Base-by-base conservation (phyloP, 208 protist genomes). In the Endotrypanum monterogeii region DNA sequence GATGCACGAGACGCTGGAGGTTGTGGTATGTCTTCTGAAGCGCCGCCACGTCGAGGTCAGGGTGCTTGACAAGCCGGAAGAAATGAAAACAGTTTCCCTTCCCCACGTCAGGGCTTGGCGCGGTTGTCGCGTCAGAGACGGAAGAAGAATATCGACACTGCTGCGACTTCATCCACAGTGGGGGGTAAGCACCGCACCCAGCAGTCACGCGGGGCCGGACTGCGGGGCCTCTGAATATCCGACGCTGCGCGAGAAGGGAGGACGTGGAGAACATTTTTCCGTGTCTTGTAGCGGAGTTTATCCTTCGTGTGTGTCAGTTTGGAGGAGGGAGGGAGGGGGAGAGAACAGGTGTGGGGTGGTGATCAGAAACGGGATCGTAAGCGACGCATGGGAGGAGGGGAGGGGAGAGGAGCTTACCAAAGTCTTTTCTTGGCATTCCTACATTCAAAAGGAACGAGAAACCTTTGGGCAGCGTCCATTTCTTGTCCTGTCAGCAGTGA, bases 61-160 rank as follows among this genome's bases (percentile, higher is more conserved):
- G 89, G 5, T 82, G 80, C 55, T 72, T 66, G 35, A 75, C 67
- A 7, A 96, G 65, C 37, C n/a, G 63, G 60, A 94, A 93, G 67
- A 90, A 94, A 48, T 83, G 71, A 70, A 95, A 96, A 75, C 84
- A 94, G 74, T 90, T 96, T 6, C 92, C 92, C 18, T 80, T 78
- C 2, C 80, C 62, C 3, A 28, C 44, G 25, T 35, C 61, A 11
- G 46, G 50, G 35, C 55, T 77, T 39, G 35, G 58, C 18, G 58
- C 58, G 1, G 58, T 20, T 23, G 28, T 54, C 35, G 32, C 28
- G n/a, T 20, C 1, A 8, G 68, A 41, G 41, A 35, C 18, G 3
- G 58, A 56, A 9, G 73, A 60, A 46, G 65, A 56, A 14, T 65
- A 51, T 35, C 76, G 46, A 30, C 71, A 52, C 30, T 44, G 65